These are phyloP conservation scores for Eutrema heterophyllum DNA, from an alignment of 345 rosid species.

Conservation along the genomic window DNA sequence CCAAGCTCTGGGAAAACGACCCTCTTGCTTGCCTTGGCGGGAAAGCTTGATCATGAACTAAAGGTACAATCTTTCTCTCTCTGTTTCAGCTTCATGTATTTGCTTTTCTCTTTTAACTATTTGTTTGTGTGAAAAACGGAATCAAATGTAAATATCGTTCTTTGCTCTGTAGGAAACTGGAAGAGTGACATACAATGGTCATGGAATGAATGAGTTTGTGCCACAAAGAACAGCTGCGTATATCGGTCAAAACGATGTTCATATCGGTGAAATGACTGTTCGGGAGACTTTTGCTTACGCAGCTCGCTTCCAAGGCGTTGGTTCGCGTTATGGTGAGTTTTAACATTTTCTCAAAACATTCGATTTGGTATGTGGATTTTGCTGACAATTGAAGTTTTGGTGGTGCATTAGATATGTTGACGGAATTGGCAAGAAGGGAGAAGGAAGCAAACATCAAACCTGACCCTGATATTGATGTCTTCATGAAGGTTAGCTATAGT, in stretches of 20 bases:
- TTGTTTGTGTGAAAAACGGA: not conserved
- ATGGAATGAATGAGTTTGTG: slow-evolving; percentile 56
- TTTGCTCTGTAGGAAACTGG: slow-evolving; percentile 37
- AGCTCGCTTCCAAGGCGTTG: slow-evolving; percentile 83
- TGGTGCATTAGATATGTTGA: slow-evolving; percentile 52
- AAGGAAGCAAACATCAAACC: slow-evolving; percentile 73
- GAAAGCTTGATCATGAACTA: slow-evolving; percentile 56
- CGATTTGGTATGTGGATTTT: not conserved
- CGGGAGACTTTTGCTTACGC: slow-evolving; percentile 80
- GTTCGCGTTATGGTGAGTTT: slow-evolving; percentile 56
- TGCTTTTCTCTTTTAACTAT: not conserved
- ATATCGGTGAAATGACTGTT: slow-evolving; percentile 70
- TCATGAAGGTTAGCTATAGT: slow-evolving; percentile 66
- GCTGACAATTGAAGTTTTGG: not conserved
- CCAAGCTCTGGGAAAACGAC: slow-evolving; percentile 87
- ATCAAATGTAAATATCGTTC: not conserved
- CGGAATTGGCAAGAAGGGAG: slow-evolving; percentile 76
- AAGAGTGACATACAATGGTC: slow-evolving; percentile 59
- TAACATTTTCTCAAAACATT: not conserved
- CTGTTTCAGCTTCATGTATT: not conserved
- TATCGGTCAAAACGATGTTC: slow-evolving; percentile 68
- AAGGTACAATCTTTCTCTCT: slow-evolving; percentile 35
- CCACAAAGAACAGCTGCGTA: slow-evolving; percentile 72
- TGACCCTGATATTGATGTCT: slow-evolving; percentile 73
- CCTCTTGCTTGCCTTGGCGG: slow-evolving; percentile 69